Evolutionary conservation across 2,329 filamentous ascomycete genomes (phyloP).

Genomic region (Lachnum nothofagi): DNA sequence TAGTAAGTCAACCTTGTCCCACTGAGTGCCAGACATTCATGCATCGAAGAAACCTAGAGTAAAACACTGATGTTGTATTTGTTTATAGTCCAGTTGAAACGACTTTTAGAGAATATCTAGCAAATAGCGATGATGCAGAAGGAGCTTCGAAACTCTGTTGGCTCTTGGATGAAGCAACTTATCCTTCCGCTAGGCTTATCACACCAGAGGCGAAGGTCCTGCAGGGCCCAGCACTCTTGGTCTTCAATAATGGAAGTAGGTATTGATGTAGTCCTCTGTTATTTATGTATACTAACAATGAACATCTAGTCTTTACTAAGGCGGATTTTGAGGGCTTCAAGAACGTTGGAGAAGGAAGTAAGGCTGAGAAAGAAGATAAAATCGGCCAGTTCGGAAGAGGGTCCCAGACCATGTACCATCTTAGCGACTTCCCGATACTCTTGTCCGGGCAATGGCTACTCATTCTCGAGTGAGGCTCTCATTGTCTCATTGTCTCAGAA

Average conservation of each 20-base stretch:
- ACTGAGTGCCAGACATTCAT: too few relatives aligned
- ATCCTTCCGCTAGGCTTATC: conserved; percentile 22
- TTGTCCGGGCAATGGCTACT: conserved; percentile 32
- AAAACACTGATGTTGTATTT: too few relatives aligned
- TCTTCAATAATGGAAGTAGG: conserved; percentile 32
- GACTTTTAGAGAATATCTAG: conserved; percentile 35
- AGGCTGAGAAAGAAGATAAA: conserved; percentile 23
- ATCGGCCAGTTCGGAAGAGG: conserved; percentile 36
- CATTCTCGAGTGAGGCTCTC: conserved; percentile 32
- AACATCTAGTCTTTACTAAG: conserved; percentile 25
- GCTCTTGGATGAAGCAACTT: conserved; percentile 28
- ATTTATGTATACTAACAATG: not conserved
- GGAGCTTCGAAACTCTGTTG: conserved; percentile 29
- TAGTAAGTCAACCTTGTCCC: conserved; percentile 19
- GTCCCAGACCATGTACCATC: conserved; percentile 36
- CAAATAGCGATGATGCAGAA: conserved; percentile 34
- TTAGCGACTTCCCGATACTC: conserved; percentile 34
- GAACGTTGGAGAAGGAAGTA: conserved; percentile 33
- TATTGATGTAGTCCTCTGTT: conserved; percentile 1
- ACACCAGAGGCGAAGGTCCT: conserved; percentile 21
- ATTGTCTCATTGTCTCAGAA: not conserved
- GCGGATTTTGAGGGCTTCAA: conserved; percentile 32
- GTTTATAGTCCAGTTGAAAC: conserved; percentile 17
- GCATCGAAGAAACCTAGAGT: too few relatives aligned
- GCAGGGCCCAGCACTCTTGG: conserved; percentile 32